Evolutionary conservation across 2,329 filamentous ascomycete species (phyloP).

Genomic region (Aspergillus brunneoviolaceus): DNA sequence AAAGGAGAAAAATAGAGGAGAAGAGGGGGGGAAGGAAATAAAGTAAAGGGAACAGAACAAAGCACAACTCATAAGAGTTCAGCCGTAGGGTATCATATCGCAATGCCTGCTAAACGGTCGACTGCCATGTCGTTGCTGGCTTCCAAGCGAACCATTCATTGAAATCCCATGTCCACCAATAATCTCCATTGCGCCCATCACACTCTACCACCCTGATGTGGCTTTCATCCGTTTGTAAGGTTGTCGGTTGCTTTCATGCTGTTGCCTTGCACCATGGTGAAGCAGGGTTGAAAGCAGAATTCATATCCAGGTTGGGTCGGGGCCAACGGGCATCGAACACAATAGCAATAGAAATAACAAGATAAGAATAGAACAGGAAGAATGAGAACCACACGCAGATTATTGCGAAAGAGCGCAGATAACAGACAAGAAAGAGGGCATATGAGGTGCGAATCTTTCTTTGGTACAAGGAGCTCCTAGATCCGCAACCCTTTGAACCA

Average conservation of each 20-base stretch:
- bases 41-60: constrained; percentile 4
- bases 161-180: background rate
- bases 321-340: constrained; percentile 7
- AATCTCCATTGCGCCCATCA: background rate
- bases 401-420: constrained; percentile 13
- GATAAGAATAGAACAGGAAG: background rate
- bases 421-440: background rate
- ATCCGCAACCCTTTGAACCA: constrained; percentile 17
- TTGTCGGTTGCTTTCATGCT: background rate
- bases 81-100: constrained; percentile 45
- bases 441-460: constrained; percentile 14
- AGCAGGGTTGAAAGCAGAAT: background rate
- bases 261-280: background rate
- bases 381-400: constrained; percentile 9
- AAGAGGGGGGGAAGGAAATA: no score
- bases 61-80: constrained; percentile 31
- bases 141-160: background rate
- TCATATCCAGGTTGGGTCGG: constrained; percentile 7
- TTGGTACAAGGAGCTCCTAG: constrained; percentile 14
- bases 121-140: constrained; percentile 30
- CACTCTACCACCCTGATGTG: background rate
- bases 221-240: background rate
- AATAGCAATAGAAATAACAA: constrained; percentile 7
- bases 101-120: constrained; percentile 43
- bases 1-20: background rate